These are phyloP conservation scores for Lasiosphaeriaceae sp. DNA, from an alignment of 495 filamentous ascomycete species.

Conservation along the genomic window DNA sequence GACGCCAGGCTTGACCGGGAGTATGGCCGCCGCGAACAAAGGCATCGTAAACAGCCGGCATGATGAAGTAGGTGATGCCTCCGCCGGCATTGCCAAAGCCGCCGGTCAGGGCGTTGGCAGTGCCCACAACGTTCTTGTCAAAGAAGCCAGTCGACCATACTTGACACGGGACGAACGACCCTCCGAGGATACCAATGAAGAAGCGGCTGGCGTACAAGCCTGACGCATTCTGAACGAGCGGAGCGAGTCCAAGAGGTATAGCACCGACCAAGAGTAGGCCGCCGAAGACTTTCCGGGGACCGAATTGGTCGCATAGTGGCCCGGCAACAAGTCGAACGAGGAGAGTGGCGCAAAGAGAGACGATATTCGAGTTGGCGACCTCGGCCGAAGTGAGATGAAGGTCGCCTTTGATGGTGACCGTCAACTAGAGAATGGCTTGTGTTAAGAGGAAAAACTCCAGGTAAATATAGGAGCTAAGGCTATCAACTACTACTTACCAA, in stretches of 20 bases:
- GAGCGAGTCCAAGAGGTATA: slow-evolving; percentile 80
- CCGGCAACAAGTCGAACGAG: slow-evolving; percentile 77
- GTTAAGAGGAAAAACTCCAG: too few relatives aligned
- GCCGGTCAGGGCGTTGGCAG: slow-evolving; percentile 81
- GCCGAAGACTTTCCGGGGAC: slow-evolving; percentile 78
- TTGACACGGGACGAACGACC: slow-evolving; percentile 88
- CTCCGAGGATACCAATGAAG: slow-evolving; percentile 91
- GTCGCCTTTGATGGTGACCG: slow-evolving; percentile 72
- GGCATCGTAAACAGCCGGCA: slow-evolving; percentile 87
- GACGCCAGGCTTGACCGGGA: slow-evolving; percentile 72
- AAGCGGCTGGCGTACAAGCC: slow-evolving; percentile 79
- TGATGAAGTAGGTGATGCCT: slow-evolving; percentile 84
- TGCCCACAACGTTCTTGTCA: slow-evolving; percentile 91
- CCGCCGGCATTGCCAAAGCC: slow-evolving; percentile 90
- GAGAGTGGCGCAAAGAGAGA: slow-evolving; percentile 79
- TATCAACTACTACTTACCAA: slow-evolving; percentile 49
- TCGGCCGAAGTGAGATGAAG: slow-evolving; percentile 66
- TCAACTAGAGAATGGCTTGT: too few relatives aligned
- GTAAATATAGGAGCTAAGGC: not conserved
- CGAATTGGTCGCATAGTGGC: slow-evolving; percentile 79
- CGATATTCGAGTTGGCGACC: slow-evolving; percentile 87
- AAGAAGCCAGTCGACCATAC: slow-evolving; percentile 96
- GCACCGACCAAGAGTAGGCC: slow-evolving; percentile 68
- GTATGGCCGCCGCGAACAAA: slow-evolving; percentile 59
- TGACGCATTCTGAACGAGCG: slow-evolving; percentile 62